Evolutionary conservation across 768 basidiomycete genomes (phyloP), one percentile per base, ranked within the genome.

Genomic region (Suillus fuscotomentosus): DNA sequence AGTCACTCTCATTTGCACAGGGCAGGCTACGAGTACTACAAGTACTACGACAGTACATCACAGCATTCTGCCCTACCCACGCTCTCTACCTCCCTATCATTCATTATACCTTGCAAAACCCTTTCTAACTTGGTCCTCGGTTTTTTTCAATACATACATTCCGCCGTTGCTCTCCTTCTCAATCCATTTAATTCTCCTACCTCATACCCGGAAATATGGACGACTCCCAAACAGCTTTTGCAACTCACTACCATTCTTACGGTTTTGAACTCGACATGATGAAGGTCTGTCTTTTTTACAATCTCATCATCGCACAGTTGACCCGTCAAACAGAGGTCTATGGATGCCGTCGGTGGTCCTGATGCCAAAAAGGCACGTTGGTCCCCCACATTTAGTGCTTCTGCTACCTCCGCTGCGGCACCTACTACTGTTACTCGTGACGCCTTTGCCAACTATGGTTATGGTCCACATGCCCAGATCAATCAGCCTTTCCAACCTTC

Each of bases 291-390:
- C 31, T 61, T 55, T 17, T 57, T 42, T 11, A 20, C 3, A 27
- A 7, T 31, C 24, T 59, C 24, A 70, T 57, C 17, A 13, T 8
- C 36, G 50, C 43, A 53, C 60, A 38, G 6, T 66, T 62, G 65
- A 57, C 42, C 60, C 48, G 54, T 41, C 41, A 38, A 47, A 13
- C 77, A 95, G 93, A 88, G 93, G 78, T 88, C 93, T 61, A 93
- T 94, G 86, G 94, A 94, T 77, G 75, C 89, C 75, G 83, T 87
- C 69, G 88, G 87, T 71, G 91, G 90, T 71, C 91, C 90, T 68
- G 91, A 92, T 77, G 83, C 89, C 62, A 95, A 95, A 85, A 95
- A 95, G 79, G 88, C 93, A 64, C 90, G 93, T 69, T 94, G 92
- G 92, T 92, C 91, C 36, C 90, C 91, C 60, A 88, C 84, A 60